Conservation (phyloP, 495 filamentous ascomycete genomes). For the Amphirosellinia nigrospora region DNA sequence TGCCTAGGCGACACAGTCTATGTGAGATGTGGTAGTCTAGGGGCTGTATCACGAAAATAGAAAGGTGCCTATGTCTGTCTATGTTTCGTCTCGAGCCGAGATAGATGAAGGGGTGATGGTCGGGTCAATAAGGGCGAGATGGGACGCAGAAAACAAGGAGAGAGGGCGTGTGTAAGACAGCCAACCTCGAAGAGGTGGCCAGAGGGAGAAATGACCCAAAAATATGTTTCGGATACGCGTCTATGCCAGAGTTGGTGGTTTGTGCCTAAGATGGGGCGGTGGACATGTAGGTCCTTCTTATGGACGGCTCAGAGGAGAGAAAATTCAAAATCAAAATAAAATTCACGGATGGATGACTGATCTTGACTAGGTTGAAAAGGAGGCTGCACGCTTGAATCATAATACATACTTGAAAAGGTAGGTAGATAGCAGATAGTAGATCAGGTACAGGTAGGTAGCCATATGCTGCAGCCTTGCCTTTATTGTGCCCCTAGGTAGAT, state of each 20-base stretch:
- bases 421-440: background rate
- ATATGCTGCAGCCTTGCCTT: conserved; percentile 12
- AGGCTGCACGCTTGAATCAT: conserved; percentile 15
- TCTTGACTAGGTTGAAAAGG: background rate
- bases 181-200: background rate
- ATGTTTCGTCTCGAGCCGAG: background rate
- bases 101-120: background rate
- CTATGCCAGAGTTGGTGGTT: conserved; percentile 12
- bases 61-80: conserved; percentile 9
- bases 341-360: background rate
- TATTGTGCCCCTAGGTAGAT: no score
- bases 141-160: background rate
- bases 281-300: background rate
- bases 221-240: background rate
- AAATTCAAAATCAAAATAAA: background rate
- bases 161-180: background rate
- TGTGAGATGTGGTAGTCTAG: background rate
- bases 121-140: background rate
- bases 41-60: background rate
- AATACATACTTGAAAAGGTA: no score
- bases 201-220: conserved; percentile 4
- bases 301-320: background rate
- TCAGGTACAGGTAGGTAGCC: no score
- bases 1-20: conserved; percentile 11
- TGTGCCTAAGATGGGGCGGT: conserved; percentile 29